Base-by-base conservation (phyloP, 139 green algal genomes). In the Chlorella sp. region DNA sequence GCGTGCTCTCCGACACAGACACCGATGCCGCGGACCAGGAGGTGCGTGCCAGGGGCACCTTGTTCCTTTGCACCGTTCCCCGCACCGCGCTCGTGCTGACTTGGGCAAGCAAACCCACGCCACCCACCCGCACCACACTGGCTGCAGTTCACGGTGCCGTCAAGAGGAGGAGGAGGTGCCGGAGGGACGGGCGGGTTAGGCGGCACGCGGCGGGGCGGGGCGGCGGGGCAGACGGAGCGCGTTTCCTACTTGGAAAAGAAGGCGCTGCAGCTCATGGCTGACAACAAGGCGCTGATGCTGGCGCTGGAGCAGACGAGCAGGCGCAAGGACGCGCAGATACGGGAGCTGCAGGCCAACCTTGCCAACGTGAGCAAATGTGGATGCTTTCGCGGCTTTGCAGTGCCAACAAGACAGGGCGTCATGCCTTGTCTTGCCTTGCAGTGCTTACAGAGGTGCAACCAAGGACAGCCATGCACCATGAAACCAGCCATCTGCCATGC, bases 241-340 rank as follows among this genome's bases (percentile, higher is more conserved):
- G 33, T 35, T 17, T 6, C 29, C 31, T 35, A 61, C 32, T 23
- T 84, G 36, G 78, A 84, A 70, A 63, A 49, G 10, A 71, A 73
- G 42, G 60, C 67, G 3, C 49, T 84, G 74, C 63, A 76, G 65
- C 74, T 84, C 1, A 74, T 80, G 69, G 33, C 36, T 2, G 77
- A 83, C 17, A 83, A 77, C 72, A 72, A 49, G 24, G 35, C 34
- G 1, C 32, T 83, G 55, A 60, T 76, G 73, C 2, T 32, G 35
- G 35, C 35, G 17, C 68, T 75, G 29, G 50, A 76, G 5, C 55
- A 80, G 49, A 65, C 60, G 31, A 49, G 75, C 26, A 31, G 31
- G 26, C 50, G 49, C 0, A 75, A 75, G 42, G 77, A 77, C 63
- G 34, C 50, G 6, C 49, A 79, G 42, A 35, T 76, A 0, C 34